Percentiles rank a stretch among this genome's conserved stretches.
phyloP scores from a whole-genome alignment of 257 asterid species.

The Solanum bukasovii region DNA sequence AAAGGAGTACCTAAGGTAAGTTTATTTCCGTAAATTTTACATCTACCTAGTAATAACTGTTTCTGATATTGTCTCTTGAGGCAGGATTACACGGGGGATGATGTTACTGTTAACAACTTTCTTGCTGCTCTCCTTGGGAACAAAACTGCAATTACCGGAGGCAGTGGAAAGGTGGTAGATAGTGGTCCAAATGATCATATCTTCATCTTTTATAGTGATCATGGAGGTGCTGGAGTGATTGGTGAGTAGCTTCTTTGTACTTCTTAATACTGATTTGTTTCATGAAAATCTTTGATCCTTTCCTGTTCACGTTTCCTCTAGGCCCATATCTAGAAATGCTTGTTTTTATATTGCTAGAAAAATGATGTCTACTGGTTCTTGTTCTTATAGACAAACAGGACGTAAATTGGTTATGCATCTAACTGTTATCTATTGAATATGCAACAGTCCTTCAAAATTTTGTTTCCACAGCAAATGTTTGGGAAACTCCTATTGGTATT shows the following conservation, averaged over 20 bases:
- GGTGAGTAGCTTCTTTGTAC: slow-evolving; percentile 32
- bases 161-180: slow-evolving; percentile 88
- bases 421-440: not conserved
- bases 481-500: not conserved
- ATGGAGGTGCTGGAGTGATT: slow-evolving; percentile 93
- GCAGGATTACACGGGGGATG: slow-evolving; percentile 84
- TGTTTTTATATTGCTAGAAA: not conserved
- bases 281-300: not conserved
- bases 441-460: not conserved
- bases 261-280: not conserved
- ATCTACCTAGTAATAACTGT: not conserved
- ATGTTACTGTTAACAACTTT: slow-evolving; percentile 62
- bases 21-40: not conserved
- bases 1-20: slow-evolving; percentile 92
- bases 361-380: not conserved
- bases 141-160: slow-evolving; percentile 72
- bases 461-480: not conserved
- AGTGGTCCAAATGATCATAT: slow-evolving; percentile 91
- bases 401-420: not conserved
- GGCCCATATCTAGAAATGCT: not conserved
- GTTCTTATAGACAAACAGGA: not conserved
- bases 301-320: not conserved
- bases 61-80: slow-evolving; percentile 12
- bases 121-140: slow-evolving; percentile 72
- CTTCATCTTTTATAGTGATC: slow-evolving; percentile 80